Evolutionary conservation across 1,139 yeast species (phyloP), one percentile per base, ranked within the genome.

Genomic region (Sugiyamaella neomexicana): DNA sequence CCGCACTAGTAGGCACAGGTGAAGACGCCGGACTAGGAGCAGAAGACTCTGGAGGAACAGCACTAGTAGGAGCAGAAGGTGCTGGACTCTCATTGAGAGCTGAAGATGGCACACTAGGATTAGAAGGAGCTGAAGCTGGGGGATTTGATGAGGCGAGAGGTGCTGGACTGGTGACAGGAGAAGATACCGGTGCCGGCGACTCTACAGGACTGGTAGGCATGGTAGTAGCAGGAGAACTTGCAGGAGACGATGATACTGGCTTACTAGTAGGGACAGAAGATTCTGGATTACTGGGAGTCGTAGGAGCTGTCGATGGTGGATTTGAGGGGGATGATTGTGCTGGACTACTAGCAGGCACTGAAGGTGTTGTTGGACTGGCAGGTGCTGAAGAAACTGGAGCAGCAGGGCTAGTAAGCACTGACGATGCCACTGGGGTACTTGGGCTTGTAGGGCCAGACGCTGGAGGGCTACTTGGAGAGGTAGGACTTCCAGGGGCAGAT

Each of bases 211-310:
- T 61, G 16, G 60, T 50, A 12, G 45, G 45, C 8, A 52, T 41
- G 5, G 52, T 20, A 20, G 25, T 5, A 20, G 25, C 60, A 54
- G 40, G 52, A 13, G 56, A 51, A 10, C 56, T 50, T 15, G 54
- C 58, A 16, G 61, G 58, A 50, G 46, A n/a, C 13, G 62, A 53
- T 2, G 60, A 53, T 7, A 56, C 64, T 8, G 61, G 34, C n/a
- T 2, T 29, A 9, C n/a, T 29, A 4, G 34, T 9, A 29, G 34
- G 34, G n/a, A 12, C 34, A 9, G 34, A 29, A 4, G 34, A 29
- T 12, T 29, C 34, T 7, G 34, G 34, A 12, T 12, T 29, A 7
- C 34, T 29, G n/a, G 34, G 34, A 29, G n/a, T 29, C n/a, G 34
- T 29, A 29, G 34, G 34, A 29, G 34, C 34, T 5, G 34, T 4